These are phyloP conservation scores for Fusarium concolor DNA, from an alignment of 2,329 filamentous ascomycete genomes.

Conservation along the genomic window DNA sequence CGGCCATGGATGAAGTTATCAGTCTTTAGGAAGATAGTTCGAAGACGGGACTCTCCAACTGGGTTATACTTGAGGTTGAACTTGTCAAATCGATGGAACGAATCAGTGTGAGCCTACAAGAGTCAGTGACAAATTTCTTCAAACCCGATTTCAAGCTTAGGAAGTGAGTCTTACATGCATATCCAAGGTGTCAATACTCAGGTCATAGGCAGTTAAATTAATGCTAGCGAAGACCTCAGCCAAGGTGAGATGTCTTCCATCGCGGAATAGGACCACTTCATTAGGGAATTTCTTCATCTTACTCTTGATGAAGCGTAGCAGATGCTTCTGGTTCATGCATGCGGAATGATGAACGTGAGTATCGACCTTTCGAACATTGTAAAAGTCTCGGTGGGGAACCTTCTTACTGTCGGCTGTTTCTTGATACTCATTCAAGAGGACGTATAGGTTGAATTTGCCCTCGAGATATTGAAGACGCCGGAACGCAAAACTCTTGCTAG, in stretches of 20 bases:
- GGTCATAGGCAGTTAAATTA: slow-evolving; percentile 94
- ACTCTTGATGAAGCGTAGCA: slow-evolving; percentile 98
- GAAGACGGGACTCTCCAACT: slow-evolving; percentile 90
- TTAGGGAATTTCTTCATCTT: slow-evolving; percentile 99
- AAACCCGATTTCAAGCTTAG: background rate
- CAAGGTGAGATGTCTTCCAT: slow-evolving; percentile 91
- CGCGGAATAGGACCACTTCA: slow-evolving; percentile 91
- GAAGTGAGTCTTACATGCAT: slow-evolving; percentile 80
- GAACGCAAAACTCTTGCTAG: slow-evolving; percentile 97
- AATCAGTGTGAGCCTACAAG: slow-evolving; percentile 87
- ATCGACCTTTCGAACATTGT: slow-evolving; percentile 98
- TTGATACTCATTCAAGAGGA: slow-evolving; percentile 94
- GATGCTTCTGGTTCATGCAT: slow-evolving; percentile 99
- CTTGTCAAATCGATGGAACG: slow-evolving; percentile 98
- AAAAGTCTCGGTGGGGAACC: slow-evolving; percentile 97
- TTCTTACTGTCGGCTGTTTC: slow-evolving; percentile 98
- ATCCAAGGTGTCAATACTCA: slow-evolving; percentile 97
- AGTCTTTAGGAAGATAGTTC: slow-evolving; percentile 99
- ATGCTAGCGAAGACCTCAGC: slow-evolving; percentile 97
- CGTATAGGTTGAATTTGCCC: slow-evolving; percentile 96
- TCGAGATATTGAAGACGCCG: slow-evolving; percentile 94
- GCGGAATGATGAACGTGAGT: slow-evolving; percentile 99
- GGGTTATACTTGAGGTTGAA: slow-evolving; percentile 99
- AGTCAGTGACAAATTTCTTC: slow-evolving; percentile 12
- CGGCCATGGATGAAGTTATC: slow-evolving; percentile 97